Evolutionary conservation across 2,329 filamentous ascomycete species (phyloP), one percentile per base, ranked within the genome.

Genomic region (Alternaria rosae): DNA sequence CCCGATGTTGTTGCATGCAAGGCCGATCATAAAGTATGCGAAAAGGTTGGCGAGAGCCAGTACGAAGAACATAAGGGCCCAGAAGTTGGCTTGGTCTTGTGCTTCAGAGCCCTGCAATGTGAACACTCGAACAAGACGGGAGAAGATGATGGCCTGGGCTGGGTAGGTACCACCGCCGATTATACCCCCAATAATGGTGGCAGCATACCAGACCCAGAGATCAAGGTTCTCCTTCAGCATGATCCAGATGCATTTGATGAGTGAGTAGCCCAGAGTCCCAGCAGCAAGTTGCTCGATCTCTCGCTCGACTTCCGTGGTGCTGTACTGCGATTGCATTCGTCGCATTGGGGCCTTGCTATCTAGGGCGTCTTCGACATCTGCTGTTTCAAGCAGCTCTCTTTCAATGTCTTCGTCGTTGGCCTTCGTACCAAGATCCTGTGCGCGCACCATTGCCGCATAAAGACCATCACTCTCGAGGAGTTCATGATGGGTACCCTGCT

Each of bases 1-100:
- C 9, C 54, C 61, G 47, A 93, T 93, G 0, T 97, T 86, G 0
- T 92, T 97, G 15, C 58, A 62, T 11, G 57, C 64, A 42, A 62
- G 94, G 54, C 97, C 88, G 15, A 94, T 70, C 13, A 54, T 42
- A 3, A 66, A 64, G 56, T 69, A 74, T 2, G 64, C 48, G 13
- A 72, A 59, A 5, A 74, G 60, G 32, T 61, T 53, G 11, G 61
- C 59, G 12, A 70, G 42, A 8, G 64, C 69, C 1, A 73, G 57
- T 4, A 66, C 61, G 21, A 74, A 68, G 44, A 73, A 72, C 69
- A 73, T 71, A 26, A 69, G 45, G n/a, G 74, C 62, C 61, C 59
- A 68, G 56, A 76, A 68, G 38, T 72, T 54, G n/a, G 59, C 68
- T 42, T 62, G 21, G 2, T 58, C 44, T 11, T 59, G 55, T 42